phyloP scores from a whole-genome alignment of 495 filamentous ascomycete genomes.

The Lineolata rhizophorae region DNA sequence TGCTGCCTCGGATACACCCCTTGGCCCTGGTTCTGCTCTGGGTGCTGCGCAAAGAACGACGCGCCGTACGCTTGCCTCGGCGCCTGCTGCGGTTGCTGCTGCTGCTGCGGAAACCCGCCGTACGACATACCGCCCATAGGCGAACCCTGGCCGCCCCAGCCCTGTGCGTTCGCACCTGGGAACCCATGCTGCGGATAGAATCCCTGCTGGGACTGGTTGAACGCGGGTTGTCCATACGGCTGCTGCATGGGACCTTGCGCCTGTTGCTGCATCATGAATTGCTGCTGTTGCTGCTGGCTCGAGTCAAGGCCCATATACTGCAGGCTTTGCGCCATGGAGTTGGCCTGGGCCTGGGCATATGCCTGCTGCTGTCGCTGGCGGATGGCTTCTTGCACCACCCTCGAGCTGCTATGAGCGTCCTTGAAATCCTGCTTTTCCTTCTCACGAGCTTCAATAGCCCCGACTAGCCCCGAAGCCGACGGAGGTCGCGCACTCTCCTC shows the following conservation, averaged over 20 bases:
- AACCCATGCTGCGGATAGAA: background rate
- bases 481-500: background rate
- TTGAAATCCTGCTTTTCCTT: background rate
- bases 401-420: background rate
- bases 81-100: background rate
- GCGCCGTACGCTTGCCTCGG: background rate
- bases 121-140: too few species aligned
- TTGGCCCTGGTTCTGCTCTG: too few species aligned
- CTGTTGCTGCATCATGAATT: constrained; percentile 1
- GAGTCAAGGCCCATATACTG: too few species aligned
- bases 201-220: background rate
- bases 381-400: background rate
- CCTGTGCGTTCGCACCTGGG: background rate
- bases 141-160: too few species aligned
- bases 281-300: too few species aligned
- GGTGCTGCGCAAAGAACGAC: constrained; percentile 1
- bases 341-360: too few species aligned
- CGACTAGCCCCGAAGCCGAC: background rate
- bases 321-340: too few species aligned
- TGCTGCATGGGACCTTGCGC: background rate
- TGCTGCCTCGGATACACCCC: too few species aligned
- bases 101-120: background rate
- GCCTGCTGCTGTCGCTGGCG: too few species aligned
- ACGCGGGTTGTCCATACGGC: background rate
- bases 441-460: background rate